Conservation (phyloP, 306 rosid species). For the Cicer chorassanicum region DNA sequence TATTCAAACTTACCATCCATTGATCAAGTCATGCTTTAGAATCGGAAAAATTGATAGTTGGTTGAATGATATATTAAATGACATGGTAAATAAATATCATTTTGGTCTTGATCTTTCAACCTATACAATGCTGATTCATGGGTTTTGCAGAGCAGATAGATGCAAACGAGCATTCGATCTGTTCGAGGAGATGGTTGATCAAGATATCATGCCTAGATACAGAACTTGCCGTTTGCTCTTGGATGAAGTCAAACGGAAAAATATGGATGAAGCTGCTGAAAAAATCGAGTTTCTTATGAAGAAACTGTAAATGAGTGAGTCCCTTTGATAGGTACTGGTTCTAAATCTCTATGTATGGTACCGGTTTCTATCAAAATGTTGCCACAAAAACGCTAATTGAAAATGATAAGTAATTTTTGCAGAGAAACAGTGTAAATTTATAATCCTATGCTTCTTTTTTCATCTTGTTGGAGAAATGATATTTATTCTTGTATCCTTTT, state of each 20-base stretch:
- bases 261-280: constrained; percentile 69
- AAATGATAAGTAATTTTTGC: not conserved
- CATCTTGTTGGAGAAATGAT: not conserved
- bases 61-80: constrained; percentile 63
- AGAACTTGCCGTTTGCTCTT: constrained; percentile 73
- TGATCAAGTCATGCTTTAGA: constrained; percentile 80
- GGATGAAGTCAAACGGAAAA: constrained; percentile 66
- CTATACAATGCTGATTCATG: constrained; percentile 77
- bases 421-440: not conserved
- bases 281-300: constrained; percentile 73
- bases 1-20: constrained; percentile 77
- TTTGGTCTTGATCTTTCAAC: constrained; percentile 81
- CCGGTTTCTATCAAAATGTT: too few relatives aligned
- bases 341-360: too few relatives aligned
- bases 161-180: constrained; percentile 69
- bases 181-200: constrained; percentile 78
- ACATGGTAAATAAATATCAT: constrained; percentile 69
- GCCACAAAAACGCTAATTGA: not conserved
- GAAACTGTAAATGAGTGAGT: constrained; percentile 47
- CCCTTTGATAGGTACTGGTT: not conserved
- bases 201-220: constrained; percentile 69
- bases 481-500: not conserved
- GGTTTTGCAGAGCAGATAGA: constrained; percentile 72
- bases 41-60: constrained; percentile 50
- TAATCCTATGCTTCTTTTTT: too few relatives aligned